Percentiles rank a stretch among this genome's conserved stretches.
phyloP scores from a whole-genome alignment of 2,329 filamentous ascomycete genomes.

The Diaporthe sp. region DNA sequence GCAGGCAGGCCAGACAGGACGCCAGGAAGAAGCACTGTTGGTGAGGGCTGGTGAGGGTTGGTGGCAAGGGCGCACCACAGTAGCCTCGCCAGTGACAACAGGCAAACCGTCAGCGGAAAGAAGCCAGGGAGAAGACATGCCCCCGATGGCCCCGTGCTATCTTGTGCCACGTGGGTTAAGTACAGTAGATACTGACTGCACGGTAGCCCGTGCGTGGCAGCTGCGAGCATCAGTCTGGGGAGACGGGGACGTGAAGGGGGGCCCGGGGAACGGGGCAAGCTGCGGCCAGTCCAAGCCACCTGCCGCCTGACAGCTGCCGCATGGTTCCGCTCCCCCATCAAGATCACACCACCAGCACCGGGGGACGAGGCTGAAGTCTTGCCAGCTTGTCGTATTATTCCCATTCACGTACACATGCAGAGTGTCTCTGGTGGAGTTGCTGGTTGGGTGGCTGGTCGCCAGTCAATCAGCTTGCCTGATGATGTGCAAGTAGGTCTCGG shows the following conservation, averaged over 20 bases:
- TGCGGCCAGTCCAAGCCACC: slow-evolving; percentile 20
- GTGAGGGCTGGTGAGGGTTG: background rate
- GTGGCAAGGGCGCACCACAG: background rate
- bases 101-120: background rate
- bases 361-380: slow-evolving; percentile 16
- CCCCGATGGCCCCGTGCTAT: background rate
- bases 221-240: slow-evolving; percentile 1
- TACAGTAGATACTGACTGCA: background rate
- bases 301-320: slow-evolving; percentile 27
- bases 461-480: background rate
- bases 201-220: slow-evolving; percentile 12
- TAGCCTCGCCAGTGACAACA: background rate
- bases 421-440: background rate
- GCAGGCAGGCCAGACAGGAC: background rate
- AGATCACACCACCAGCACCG: background rate
- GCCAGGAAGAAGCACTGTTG: background rate
- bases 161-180: slow-evolving; percentile 16
- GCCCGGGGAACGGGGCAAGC: slow-evolving; percentile 2
- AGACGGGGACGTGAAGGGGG: background rate
- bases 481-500: slow-evolving; percentile 13
- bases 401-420: background rate
- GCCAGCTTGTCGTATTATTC: background rate
- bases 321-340: slow-evolving; percentile 23
- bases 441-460: background rate
- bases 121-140: background rate